Conservation (phyloP, 768 basidiomycete genomes). For the Neoboletus brunneissimus region DNA sequence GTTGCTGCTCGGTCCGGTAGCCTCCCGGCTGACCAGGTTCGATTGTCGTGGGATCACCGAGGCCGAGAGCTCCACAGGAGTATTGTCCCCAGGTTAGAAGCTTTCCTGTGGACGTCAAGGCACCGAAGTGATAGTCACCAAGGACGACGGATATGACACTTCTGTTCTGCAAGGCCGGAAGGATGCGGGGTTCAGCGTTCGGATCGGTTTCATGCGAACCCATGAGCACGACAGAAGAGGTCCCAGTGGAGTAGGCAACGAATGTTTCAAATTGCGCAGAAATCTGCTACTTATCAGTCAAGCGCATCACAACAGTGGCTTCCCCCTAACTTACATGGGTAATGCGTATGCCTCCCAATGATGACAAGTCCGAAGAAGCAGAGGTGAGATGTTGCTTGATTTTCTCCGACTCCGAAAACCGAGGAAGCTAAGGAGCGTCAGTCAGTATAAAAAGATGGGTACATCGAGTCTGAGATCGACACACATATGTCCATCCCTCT, state of each 20-base stretch:
- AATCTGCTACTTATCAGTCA: conserved; percentile 46
- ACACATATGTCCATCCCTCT: conserved; percentile 71
- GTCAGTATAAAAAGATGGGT: not conserved
- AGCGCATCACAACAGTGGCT: not conserved
- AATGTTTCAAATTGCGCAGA: conserved; percentile 84
- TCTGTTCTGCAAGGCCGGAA: conserved; percentile 71
- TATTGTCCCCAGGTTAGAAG: conserved; percentile 80
- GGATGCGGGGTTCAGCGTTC: conserved; percentile 51
- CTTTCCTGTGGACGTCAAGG: conserved; percentile 74
- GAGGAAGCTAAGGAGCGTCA: conserved; percentile 53
- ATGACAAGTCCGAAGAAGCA: conserved; percentile 33
- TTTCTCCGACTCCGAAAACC: conserved; percentile 62
- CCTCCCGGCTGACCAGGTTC: conserved; percentile 58
- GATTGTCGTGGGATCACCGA: conserved; percentile 68
- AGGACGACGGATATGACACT: conserved; percentile 83
- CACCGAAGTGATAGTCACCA: conserved; percentile 92
- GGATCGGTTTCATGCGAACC: conserved; percentile 51
- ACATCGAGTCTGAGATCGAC: conserved; percentile 21
- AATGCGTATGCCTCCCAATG: conserved; percentile 54
- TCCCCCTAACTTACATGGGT: conserved; percentile 64
- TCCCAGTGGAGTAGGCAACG: conserved; percentile 74
- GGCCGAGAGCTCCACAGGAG: conserved; percentile 78
- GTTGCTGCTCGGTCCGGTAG: conserved; percentile 41
- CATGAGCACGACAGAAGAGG: conserved; percentile 70
- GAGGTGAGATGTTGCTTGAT: conserved; percentile 49